Evolutionary conservation across 805 yeast species (phyloP).

Genomic region (Metschnikowia drakensbergensis): DNA sequence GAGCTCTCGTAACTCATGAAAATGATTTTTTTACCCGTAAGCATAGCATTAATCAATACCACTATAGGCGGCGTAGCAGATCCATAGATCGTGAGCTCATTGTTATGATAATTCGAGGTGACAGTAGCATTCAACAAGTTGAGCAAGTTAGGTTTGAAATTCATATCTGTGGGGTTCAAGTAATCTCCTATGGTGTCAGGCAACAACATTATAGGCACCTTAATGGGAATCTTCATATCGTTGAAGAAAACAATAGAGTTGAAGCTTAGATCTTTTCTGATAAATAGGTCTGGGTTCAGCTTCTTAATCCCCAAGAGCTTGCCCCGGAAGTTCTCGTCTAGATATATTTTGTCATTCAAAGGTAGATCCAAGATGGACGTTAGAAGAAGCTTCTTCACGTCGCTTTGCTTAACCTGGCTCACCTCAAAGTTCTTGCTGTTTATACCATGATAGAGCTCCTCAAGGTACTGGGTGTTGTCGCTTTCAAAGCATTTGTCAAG

Average conservation of each 20-base stretch:
- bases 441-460: slow-evolving; percentile 29
- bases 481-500: slow-evolving; percentile 44
- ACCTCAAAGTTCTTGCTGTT: slow-evolving; percentile 29
- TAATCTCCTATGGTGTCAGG: slow-evolving; percentile 45
- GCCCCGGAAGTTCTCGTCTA: slow-evolving; percentile 36
- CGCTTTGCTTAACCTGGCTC: slow-evolving; percentile 22
- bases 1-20: slow-evolving; percentile 39
- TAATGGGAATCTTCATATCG: slow-evolving; percentile 43
- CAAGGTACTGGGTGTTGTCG: slow-evolving; percentile 20
- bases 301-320: slow-evolving; percentile 29
- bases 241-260: slow-evolving; percentile 37
- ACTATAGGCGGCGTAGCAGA: slow-evolving; percentile 46
- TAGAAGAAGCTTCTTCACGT: slow-evolving; percentile 35
- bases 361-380: slow-evolving; percentile 44
- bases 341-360: slow-evolving; percentile 37
- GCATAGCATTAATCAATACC: slow-evolving; percentile 33
- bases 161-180: slow-evolving; percentile 42
- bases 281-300: slow-evolving; percentile 33
- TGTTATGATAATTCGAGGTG: slow-evolving; percentile 32
- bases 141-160: slow-evolving; percentile 37
- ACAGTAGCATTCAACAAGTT: slow-evolving; percentile 34
- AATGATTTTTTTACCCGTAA: slow-evolving; percentile 40
- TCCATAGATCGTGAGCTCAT: slow-evolving; percentile 52
- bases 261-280: slow-evolving; percentile 42
- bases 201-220: slow-evolving; percentile 38